Base-by-base conservation (phyloP, 2,329 filamentous ascomycete species). In the Davidsoniella eucalypti region DNA sequence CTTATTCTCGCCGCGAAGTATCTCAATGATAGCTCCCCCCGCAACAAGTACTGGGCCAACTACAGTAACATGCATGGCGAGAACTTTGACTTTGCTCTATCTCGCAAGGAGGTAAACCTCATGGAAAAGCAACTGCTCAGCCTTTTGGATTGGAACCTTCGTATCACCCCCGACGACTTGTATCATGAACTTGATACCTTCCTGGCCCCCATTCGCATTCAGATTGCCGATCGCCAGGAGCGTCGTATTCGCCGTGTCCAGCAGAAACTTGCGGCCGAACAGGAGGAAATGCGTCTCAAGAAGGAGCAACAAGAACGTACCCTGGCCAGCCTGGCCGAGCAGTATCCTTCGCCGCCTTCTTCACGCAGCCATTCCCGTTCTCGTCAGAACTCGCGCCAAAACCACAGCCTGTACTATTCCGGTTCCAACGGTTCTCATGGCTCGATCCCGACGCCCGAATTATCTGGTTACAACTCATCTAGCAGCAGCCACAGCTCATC, bases 1-100 rank as follows among this genome's bases (percentile, higher is more conserved):
- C 79, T 90, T 57, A 92, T 92, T 61, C 72, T 82, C 43, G 80
- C 92, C 1, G 90, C 92, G 59, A 98, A 98, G 80, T 95, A 95
- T 66, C 76, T 96, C 58, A 96, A 98, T 65, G 92, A 96, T 72
- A 94, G 87, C 54, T 95, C 87, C 10, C 92, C 92, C 55, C 96
- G 96, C 80, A 98, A 98, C 78, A 96, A 96, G 80, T 92, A 98
- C 74, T 98, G 92, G 92, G 88, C 92, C 56, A 82, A 80, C 60
- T 98, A 96, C 72, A 94, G 84, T 54, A 70, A 81, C 59, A 81
- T 94, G 58, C 82, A 72, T 64, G 78, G 80, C 9, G 68, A 72
- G 7, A 62, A 59, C 54, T 73, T 69, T 61, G 77, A 72, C 61
- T 98, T 96, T 61, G 85, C 87, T 58, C 96, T 98, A 73, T 90